Conservation (phyloP, 352 stramenopile genomes). For the Peronospora destructor region DNA sequence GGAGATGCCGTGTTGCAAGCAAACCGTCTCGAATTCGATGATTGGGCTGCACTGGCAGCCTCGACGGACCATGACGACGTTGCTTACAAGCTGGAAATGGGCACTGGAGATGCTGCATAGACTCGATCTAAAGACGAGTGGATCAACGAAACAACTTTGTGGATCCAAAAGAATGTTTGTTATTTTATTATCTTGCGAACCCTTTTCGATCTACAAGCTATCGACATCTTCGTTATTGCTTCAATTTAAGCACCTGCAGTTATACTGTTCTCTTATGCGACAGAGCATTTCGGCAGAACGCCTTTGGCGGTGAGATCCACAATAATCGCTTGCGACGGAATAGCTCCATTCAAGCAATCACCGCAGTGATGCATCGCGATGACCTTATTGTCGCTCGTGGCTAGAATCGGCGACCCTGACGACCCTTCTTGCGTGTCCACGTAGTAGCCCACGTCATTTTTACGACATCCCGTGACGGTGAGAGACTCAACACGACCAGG, state of each 20-base stretch:
- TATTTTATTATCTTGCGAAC: neutral
- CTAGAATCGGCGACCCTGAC: constrained; percentile 62
- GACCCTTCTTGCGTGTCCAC: constrained; percentile 68
- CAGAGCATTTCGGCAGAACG: constrained; percentile 35
- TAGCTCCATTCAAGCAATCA: constrained; percentile 60
- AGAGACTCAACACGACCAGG: constrained; percentile 32
- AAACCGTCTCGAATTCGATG: constrained; percentile 22
- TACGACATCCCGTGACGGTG: constrained; percentile 35
- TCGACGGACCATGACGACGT: neutral
- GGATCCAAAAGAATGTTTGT: neutral
- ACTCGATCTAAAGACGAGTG: neutral
- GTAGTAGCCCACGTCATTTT: constrained; percentile 59
- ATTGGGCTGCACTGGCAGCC: constrained; percentile 20
- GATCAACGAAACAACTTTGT: constrained; percentile 17
- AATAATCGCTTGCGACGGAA: constrained; percentile 49
- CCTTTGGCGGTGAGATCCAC: constrained; percentile 26
- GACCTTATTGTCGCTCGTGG: constrained; percentile 43
- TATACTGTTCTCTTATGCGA: constrained; percentile 16
- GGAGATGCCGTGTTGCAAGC: constrained; percentile 15
- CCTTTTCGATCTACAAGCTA: neutral
- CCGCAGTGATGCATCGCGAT: constrained; percentile 77
- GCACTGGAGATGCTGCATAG: neutral
- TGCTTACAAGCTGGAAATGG: too few species aligned
- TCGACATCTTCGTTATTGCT: constrained; percentile 4
- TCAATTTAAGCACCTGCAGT: constrained; percentile 3